Evolutionary conservation across 177 flowering plant species (phyloP).

Genomic region (Vitis hybrid): DNA sequence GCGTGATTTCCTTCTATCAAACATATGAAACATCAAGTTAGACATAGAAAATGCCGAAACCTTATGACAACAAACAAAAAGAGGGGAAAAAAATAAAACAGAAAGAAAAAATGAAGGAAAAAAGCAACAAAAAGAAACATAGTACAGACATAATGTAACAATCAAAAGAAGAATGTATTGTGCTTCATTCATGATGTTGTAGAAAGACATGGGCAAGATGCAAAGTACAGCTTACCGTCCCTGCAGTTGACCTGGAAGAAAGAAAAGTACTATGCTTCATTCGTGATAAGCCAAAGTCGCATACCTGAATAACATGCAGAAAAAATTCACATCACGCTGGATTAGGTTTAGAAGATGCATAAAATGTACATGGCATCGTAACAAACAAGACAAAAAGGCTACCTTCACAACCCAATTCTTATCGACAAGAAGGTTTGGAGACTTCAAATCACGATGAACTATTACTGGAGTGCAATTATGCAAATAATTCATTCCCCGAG

Average conservation of each 20-base stretch:
- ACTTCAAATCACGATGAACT: constrained; percentile 95
- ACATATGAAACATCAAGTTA: no score
- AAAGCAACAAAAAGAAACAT: no score
- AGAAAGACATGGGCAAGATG: neutral
- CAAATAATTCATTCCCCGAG: constrained; percentile 95
- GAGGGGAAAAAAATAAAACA: no score
- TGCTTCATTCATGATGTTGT: neutral
- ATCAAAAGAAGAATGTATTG: neutral
- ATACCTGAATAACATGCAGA: constrained; percentile 46
- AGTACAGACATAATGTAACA: no score
- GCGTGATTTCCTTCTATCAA: no score
- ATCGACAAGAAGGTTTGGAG: constrained; percentile 98
- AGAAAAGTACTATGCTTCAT: constrained; percentile 81
- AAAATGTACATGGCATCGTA: neutral
- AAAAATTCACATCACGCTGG: neutral
- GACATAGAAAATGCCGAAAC: no score
- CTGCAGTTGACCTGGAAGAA: constrained; percentile 85
- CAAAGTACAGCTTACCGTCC: constrained; percentile 57
- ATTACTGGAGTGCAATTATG: constrained; percentile 81
- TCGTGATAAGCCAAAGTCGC: constrained; percentile 85
- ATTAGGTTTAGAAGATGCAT: neutral
- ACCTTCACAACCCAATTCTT: constrained; percentile 99
- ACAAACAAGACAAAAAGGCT: constrained; percentile 6
- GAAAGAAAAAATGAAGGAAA: no score
- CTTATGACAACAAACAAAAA: no score